Conservation (phyloP, 768 basidiomycete species). For the Rhizopogon salebrosus region DNA sequence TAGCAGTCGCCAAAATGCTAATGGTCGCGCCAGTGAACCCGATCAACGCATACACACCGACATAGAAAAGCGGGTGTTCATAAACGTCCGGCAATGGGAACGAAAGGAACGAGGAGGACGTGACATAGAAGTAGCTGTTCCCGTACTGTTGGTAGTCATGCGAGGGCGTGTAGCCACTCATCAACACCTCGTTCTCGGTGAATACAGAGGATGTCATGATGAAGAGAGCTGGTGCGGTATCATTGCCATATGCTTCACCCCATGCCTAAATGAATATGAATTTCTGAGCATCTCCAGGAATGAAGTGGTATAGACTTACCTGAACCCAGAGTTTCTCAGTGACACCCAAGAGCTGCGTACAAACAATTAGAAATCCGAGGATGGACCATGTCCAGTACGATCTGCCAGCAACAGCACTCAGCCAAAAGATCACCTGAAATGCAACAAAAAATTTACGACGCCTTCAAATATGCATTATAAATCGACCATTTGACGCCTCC, state of each 20-base stretch:
- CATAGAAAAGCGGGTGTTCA: conserved; percentile 65
- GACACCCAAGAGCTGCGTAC: conserved; percentile 21
- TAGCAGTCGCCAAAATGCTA: conserved; percentile 39
- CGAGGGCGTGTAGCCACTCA: conserved; percentile 18
- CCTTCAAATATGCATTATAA: conserved; percentile 64
- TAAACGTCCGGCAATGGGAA: conserved; percentile 40
- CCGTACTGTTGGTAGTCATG: conserved; percentile 12
- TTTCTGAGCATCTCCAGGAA: not conserved
- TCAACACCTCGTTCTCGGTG: conserved; percentile 25
- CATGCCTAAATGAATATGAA: conserved; percentile 17
- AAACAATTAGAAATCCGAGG: conserved; percentile 16
- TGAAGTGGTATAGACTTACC: conserved; percentile 7
- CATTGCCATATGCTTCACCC: conserved; percentile 20
- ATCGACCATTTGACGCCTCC: conserved; percentile 80
- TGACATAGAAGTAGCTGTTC: conserved; percentile 15
- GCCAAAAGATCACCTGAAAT: too few relatives aligned
- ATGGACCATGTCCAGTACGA: conserved; percentile 28
- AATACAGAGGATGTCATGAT: conserved; percentile 16
- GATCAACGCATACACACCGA: conserved; percentile 62
- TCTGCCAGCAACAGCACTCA: conserved; percentile 5
- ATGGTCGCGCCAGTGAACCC: conserved; percentile 45
- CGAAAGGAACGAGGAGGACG: conserved; percentile 11
- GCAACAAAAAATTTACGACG: conserved; percentile 39
- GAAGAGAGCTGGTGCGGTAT: conserved; percentile 1
- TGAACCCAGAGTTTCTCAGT: conserved; percentile 27